Evolutionary conservation across 2,329 filamentous ascomycete species (phyloP).

Genomic region (Neoscytalidium dimidiatum): DNA sequence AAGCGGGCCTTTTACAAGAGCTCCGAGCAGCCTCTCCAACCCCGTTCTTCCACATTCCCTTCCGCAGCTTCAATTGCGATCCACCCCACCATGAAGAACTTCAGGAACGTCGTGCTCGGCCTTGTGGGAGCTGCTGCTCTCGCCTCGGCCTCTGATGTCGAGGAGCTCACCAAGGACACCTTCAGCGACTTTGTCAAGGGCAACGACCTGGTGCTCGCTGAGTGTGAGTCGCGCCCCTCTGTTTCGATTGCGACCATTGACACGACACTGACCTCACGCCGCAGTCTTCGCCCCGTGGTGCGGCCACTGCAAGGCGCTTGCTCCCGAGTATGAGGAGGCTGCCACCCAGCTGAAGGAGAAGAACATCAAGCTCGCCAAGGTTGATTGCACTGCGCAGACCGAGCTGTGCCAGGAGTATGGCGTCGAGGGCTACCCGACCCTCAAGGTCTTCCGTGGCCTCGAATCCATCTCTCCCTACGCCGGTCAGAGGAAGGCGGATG

Average conservation of each 20-base stretch:
- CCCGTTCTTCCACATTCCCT: neutral
- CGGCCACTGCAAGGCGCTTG: slow-evolving; percentile 98
- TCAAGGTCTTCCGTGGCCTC: slow-evolving; percentile 95
- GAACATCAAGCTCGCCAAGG: slow-evolving; percentile 80
- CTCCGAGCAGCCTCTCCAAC: slow-evolving; percentile 6
- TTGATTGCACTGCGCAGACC: slow-evolving; percentile 93
- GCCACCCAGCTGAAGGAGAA: slow-evolving; percentile 84
- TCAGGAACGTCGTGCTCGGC: slow-evolving; percentile 33
- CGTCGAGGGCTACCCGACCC: slow-evolving; percentile 96
- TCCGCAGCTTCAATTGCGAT: slow-evolving; percentile 4
- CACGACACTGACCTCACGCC: slow-evolving; percentile 39
- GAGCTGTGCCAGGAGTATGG: slow-evolving; percentile 88
- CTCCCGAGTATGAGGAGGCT: slow-evolving; percentile 85
- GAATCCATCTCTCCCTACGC: slow-evolving; percentile 81
- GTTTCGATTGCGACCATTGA: neutral
- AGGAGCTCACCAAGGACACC: slow-evolving; percentile 79
- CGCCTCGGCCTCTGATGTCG: slow-evolving; percentile 74
- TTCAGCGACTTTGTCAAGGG: slow-evolving; percentile 84
- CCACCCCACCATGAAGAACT: slow-evolving; percentile 25
- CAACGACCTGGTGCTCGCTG: slow-evolving; percentile 87
- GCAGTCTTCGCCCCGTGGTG: slow-evolving; percentile 94
- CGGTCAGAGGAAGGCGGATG: slow-evolving; percentile 84
- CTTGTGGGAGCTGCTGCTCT: slow-evolving; percentile 58
- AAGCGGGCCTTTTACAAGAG: slow-evolving; percentile 5
- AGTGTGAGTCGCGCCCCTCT: slow-evolving; percentile 65